Conservation (phyloP, 805 yeast species). For the Kodamaea neixiangensis region DNA sequence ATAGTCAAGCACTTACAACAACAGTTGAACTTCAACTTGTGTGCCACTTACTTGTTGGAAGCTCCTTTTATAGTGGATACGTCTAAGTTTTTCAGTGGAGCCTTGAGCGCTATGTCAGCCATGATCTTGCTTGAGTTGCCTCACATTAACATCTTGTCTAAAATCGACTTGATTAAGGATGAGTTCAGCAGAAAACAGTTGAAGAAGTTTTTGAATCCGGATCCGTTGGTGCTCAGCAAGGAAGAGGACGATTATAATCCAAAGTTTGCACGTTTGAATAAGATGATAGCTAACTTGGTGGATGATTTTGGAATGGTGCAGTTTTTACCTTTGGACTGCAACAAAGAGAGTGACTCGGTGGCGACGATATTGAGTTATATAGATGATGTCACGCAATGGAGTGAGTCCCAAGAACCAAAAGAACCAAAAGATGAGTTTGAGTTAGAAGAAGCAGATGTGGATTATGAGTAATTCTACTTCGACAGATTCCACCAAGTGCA, state of each 20-base stretch:
- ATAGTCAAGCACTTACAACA: conserved; percentile 82
- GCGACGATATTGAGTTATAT: conserved; percentile 84
- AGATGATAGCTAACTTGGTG: conserved; percentile 82
- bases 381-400: conserved; percentile 98
- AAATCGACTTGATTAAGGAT: conserved; percentile 82
- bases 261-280: conserved; percentile 69
- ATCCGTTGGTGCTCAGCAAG: conserved; percentile 70
- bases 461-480: conserved; percentile 3
- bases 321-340: conserved; percentile 81
- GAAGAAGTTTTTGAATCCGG: conserved; percentile 87
- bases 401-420: conserved; percentile 93
- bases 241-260: conserved; percentile 43
- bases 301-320: conserved; percentile 99
- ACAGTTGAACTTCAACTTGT: conserved; percentile 78
- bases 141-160: conserved; percentile 86
- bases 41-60: conserved; percentile 91
- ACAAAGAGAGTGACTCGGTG: conserved; percentile 69
- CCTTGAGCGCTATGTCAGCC: conserved; percentile 95
- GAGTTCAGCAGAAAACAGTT: conserved; percentile 73
- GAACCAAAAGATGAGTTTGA: conserved; percentile 67
- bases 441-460: conserved; percentile 9
- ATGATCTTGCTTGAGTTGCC: conserved; percentile 95
- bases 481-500: background rate
- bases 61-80: conserved; percentile 92
- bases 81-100: conserved; percentile 93